A percentile compares a stretch with the other conserved stretches of the same genome.
These are phyloP conservation scores for Camellia oleifera DNA, from an alignment of 179 eudicot genomes.

Conservation along the genomic window DNA sequence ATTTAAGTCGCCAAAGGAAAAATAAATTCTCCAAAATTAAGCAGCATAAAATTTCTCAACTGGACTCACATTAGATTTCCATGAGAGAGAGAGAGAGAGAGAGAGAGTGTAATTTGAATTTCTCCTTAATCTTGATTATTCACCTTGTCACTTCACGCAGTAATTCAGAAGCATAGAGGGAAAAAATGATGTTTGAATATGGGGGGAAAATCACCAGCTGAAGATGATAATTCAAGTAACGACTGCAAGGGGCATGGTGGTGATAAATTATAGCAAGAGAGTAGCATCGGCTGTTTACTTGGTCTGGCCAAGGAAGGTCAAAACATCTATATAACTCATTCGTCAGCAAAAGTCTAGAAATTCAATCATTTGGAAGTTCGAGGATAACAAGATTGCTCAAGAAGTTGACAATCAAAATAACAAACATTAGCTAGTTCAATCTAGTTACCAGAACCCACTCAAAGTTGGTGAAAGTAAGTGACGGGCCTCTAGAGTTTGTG, in stretches of 20 bases:
- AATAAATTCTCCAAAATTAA: slow-evolving; percentile 1
- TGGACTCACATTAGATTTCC: neutral
- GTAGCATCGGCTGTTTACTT: neutral
- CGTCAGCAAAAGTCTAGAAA: neutral
- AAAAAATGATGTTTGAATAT: neutral
- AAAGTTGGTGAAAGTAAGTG: too few relatives aligned
- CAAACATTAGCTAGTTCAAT: too few relatives aligned
- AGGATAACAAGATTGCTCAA: too few relatives aligned
- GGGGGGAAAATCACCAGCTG: neutral
- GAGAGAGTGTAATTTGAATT: neutral
- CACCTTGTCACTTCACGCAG: neutral
- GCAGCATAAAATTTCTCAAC: neutral
- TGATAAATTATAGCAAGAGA: neutral
- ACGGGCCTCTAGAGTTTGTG: neutral
- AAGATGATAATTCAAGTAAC: neutral
- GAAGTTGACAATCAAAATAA: too few relatives aligned
- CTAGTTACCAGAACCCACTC: too few relatives aligned
- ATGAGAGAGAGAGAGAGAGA: neutral
- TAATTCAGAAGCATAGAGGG: neutral
- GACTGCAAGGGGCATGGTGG: neutral
- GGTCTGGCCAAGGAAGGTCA: neutral
- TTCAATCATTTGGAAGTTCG: too few relatives aligned
- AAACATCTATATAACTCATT: neutral
- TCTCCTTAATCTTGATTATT: neutral
- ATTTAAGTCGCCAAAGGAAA: neutral